Evolutionary conservation across 805 yeast genomes (phyloP).

Genomic region (Sugiyamaella marilandica): DNA sequence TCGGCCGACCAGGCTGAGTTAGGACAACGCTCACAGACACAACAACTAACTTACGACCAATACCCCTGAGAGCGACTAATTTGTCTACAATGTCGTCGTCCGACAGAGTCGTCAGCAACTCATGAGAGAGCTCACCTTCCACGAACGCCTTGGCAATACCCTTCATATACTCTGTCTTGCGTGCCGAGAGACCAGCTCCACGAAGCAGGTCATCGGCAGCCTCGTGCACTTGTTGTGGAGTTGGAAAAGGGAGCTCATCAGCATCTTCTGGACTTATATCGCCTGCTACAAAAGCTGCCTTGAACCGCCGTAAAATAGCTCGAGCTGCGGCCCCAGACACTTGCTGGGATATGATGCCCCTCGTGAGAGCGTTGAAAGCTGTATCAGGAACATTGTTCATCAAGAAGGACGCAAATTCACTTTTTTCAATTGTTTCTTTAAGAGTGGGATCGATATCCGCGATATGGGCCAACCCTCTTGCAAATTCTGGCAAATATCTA

Average conservation of each 20-base stretch:
- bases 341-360: slow-evolving; percentile 34
- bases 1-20: slow-evolving; percentile 68
- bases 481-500: slow-evolving; percentile 32
- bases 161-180: slow-evolving; percentile 61
- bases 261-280: slow-evolving; percentile 8
- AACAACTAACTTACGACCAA: slow-evolving; percentile 26
- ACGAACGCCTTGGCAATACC: slow-evolving; percentile 47
- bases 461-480: slow-evolving; percentile 34
- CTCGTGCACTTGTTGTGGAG: slow-evolving; percentile 44
- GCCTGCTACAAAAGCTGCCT: slow-evolving; percentile 27
- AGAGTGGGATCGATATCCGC: slow-evolving; percentile 38
- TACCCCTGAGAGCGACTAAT: slow-evolving; percentile 31
- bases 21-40: background rate
- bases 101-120: slow-evolving; percentile 17
- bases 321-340: slow-evolving; percentile 67
- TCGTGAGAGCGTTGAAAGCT: slow-evolving; percentile 6
- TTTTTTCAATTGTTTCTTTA: slow-evolving; percentile 24
- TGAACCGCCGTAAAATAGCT: slow-evolving; percentile 52
- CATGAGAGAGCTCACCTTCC: slow-evolving; percentile 26
- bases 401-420: slow-evolving; percentile 31
- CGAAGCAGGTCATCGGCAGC: slow-evolving; percentile 47
- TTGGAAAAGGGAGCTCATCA: slow-evolving; percentile 39
- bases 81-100: slow-evolving; percentile 33
- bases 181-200: slow-evolving; percentile 60
- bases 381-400: slow-evolving; percentile 4